phyloP scores from a whole-genome alignment of 768 basidiomycete species.

The Pluteus cervinus region DNA sequence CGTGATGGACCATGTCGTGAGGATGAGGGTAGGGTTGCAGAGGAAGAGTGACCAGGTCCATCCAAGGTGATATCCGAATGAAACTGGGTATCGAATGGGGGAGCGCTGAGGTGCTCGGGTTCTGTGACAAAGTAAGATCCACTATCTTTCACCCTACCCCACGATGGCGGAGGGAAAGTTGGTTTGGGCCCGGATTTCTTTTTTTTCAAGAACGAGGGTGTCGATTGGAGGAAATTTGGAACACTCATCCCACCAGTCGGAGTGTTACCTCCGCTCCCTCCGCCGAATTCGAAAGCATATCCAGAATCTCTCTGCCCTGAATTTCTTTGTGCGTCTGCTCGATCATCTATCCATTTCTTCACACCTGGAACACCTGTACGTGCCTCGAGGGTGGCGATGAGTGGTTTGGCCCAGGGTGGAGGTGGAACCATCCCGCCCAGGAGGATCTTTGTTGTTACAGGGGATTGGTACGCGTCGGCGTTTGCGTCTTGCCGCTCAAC shows the following conservation, averaged over 20 bases:
- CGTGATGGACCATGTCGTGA: too few species aligned
- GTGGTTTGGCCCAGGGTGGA: slow-evolving; percentile 72
- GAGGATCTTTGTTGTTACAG: slow-evolving; percentile 73
- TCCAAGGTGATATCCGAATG: too few species aligned
- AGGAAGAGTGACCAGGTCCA: too few species aligned
- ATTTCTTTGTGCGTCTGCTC: slow-evolving; percentile 20
- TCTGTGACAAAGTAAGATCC: slow-evolving; percentile 60
- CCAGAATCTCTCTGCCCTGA: slow-evolving; percentile 23
- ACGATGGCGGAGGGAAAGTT: slow-evolving; percentile 59
- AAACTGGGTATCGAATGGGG: too few species aligned
- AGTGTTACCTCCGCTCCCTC: slow-evolving; percentile 42
- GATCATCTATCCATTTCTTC: slow-evolving; percentile 62
- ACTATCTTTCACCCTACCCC: slow-evolving; percentile 43
- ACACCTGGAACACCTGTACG: slow-evolving; percentile 67
- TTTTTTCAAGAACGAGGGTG: slow-evolving; percentile 39
- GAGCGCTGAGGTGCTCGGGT: too few species aligned
- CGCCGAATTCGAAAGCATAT: slow-evolving; percentile 73
- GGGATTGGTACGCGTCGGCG: slow-evolving; percentile 66
- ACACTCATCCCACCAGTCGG: slow-evolving; percentile 15
- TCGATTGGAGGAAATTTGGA: too few species aligned
- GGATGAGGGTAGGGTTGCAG: too few species aligned
- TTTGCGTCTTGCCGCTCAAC: slow-evolving; percentile 95
- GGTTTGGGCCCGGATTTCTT: slow-evolving; percentile 31
- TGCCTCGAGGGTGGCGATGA: slow-evolving; percentile 69
- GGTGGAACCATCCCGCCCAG: slow-evolving; percentile 70